phyloP scores from a whole-genome alignment of 805 yeast genomes.

The Saccharomycopsis javanensis region DNA sequence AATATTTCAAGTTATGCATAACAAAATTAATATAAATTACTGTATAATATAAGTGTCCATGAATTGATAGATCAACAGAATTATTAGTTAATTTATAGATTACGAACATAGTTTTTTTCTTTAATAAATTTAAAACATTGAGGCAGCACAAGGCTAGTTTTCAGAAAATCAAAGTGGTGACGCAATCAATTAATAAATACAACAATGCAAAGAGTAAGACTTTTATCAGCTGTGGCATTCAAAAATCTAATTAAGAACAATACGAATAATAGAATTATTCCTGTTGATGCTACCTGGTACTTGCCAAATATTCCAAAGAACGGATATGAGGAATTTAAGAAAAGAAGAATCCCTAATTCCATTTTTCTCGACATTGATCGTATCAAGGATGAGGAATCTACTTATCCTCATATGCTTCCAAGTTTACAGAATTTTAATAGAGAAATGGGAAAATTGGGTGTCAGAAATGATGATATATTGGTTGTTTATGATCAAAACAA shows the following conservation, averaged over 20 bases:
- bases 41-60: too few species aligned
- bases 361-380: constrained; percentile 73
- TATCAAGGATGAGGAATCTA: constrained; percentile 46
- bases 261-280: constrained; percentile 30
- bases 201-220: background rate
- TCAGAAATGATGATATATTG: constrained; percentile 45
- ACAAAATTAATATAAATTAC: too few species aligned
- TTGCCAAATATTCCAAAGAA: constrained; percentile 64
- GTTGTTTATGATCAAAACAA: constrained; percentile 83
- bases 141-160: too few species aligned
- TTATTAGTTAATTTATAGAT: too few species aligned
- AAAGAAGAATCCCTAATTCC: constrained; percentile 54
- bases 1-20: too few species aligned
- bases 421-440: constrained; percentile 41
- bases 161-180: too few species aligned
- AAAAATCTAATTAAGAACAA: background rate
- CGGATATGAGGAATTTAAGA: constrained; percentile 47
- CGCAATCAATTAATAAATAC: too few species aligned
- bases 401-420: constrained; percentile 91
- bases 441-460: constrained; percentile 46
- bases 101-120: too few species aligned
- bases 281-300: constrained; percentile 89
- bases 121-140: too few species aligned
- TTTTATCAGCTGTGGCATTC: background rate
- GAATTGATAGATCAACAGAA: too few species aligned